Conservation (phyloP, 805 yeast genomes). For the Starmerella roubikii region DNA sequence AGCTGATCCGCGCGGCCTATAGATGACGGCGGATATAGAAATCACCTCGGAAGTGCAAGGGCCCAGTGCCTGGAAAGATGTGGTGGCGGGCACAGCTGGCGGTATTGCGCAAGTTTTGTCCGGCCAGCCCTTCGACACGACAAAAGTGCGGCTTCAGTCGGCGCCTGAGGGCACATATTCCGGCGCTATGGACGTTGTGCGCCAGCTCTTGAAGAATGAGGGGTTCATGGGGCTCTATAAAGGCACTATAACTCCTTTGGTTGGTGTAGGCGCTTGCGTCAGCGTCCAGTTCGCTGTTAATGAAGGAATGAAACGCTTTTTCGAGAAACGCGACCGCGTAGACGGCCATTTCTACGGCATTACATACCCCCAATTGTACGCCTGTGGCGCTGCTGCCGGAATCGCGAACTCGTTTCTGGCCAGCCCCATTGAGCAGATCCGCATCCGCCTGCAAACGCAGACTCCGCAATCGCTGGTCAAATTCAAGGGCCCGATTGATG, state of each 20-base stretch:
- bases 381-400: constrained; percentile 86
- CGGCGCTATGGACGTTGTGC: constrained; percentile 67
- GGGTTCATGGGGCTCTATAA: constrained; percentile 81
- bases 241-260: constrained; percentile 83
- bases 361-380: constrained; percentile 52
- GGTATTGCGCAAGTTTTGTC: constrained; percentile 91
- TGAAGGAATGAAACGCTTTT: constrained; percentile 81
- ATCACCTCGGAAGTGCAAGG: neutral
- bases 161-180: constrained; percentile 62
- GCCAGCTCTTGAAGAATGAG: constrained; percentile 57
- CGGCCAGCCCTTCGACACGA: constrained; percentile 94
- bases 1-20: too few species aligned
- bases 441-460: constrained; percentile 89
- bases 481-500: constrained; percentile 63
- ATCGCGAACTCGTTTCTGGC: constrained; percentile 79
- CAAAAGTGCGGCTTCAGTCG: constrained; percentile 83
- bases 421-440: constrained; percentile 86
- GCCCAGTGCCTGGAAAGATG: constrained; percentile 39
- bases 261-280: constrained; percentile 96
- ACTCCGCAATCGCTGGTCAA: constrained; percentile 35
- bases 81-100: constrained; percentile 84
- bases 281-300: constrained; percentile 92
- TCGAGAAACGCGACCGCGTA: constrained; percentile 27
- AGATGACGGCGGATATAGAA: too few species aligned
- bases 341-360: constrained; percentile 22